phyloP scores from a whole-genome alignment of 306 rosid genomes.

The Hippophae tibetana region DNA sequence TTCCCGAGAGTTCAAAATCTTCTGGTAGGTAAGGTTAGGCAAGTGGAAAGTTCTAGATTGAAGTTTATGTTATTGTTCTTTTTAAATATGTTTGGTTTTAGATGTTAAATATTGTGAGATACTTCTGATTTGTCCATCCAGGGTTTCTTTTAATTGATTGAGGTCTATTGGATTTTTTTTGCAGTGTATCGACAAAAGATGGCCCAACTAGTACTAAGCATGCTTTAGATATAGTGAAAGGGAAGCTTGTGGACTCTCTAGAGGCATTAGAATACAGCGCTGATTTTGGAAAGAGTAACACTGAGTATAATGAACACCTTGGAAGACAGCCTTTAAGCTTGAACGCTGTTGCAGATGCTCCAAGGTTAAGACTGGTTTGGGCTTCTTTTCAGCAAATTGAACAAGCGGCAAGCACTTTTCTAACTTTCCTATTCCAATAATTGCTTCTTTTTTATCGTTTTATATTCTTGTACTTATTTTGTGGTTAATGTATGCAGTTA shows the following conservation, averaged over 20 bases:
- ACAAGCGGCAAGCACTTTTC: constrained; percentile 62
- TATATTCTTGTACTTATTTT: background rate
- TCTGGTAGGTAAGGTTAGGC: constrained; percentile 99
- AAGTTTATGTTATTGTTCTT: constrained; percentile 10
- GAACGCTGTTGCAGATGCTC: constrained; percentile 79
- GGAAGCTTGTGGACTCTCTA: constrained; percentile 59
- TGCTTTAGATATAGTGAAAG: constrained; percentile 53
- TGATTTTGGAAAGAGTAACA: constrained; percentile 37
- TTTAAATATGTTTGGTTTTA: constrained; percentile 9
- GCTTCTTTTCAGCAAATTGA: constrained; percentile 65
- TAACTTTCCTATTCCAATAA: constrained; percentile 19
- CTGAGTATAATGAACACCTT: constrained; percentile 23
- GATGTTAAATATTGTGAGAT: constrained; percentile 9
- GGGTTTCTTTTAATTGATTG: constrained; percentile 20
- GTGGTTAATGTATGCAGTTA: background rate
- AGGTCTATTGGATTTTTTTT: constrained; percentile 20
- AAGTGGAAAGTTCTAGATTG: constrained; percentile 29
- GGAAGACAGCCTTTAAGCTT: constrained; percentile 58
- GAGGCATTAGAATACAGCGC: constrained; percentile 49
- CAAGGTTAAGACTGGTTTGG: constrained; percentile 80
- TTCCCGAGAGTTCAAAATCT: constrained; percentile 34
- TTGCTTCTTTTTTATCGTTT: constrained; percentile 7
- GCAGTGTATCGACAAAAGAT: constrained; percentile 42
- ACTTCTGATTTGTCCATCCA: constrained; percentile 8
- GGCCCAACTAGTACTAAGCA: constrained; percentile 38